Evolutionary conservation across 169 alveolate genomes (phyloP).

Genomic region (Cryptosporidium xiaoi): DNA sequence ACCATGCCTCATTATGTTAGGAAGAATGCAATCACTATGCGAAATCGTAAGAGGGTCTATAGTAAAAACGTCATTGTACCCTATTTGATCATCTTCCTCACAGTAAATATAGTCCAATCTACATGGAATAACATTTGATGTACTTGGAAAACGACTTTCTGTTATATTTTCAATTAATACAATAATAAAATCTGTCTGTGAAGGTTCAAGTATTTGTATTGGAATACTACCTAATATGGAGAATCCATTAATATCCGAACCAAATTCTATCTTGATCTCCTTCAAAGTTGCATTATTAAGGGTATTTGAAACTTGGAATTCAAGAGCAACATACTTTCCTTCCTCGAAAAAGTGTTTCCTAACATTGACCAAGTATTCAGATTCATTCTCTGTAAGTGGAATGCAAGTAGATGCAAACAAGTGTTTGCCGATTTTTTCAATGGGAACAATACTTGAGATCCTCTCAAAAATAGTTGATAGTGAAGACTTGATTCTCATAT

Average conservation of each 20-base stretch:
- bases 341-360: constrained; percentile 77
- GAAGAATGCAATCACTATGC: constrained; percentile 76
- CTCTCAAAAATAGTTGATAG: constrained; percentile 14
- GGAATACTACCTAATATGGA: constrained; percentile 67
- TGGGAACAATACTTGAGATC: constrained; percentile 38
- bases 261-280: constrained; percentile 77
- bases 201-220: constrained; percentile 50
- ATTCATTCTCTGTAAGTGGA: constrained; percentile 86
- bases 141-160: constrained; percentile 38
- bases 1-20: constrained; percentile 75
- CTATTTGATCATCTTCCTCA: constrained; percentile 75
- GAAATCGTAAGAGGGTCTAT: constrained; percentile 78
- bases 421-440: constrained; percentile 39
- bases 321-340: constrained; percentile 77
- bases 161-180: constrained; percentile 45
- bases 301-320: constrained; percentile 84
- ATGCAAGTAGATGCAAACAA: constrained; percentile 73
- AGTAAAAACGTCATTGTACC: constrained; percentile 78
- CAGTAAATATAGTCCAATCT: constrained; percentile 75
- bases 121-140: constrained; percentile 57
- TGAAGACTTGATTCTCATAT: background rate
- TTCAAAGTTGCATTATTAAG: constrained; percentile 76
- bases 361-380: constrained; percentile 83
- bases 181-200: constrained; percentile 73
- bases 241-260: constrained; percentile 33